Base-by-base conservation (phyloP, 169 alveolate species). In the Plasmodium blacklocki region DNA sequence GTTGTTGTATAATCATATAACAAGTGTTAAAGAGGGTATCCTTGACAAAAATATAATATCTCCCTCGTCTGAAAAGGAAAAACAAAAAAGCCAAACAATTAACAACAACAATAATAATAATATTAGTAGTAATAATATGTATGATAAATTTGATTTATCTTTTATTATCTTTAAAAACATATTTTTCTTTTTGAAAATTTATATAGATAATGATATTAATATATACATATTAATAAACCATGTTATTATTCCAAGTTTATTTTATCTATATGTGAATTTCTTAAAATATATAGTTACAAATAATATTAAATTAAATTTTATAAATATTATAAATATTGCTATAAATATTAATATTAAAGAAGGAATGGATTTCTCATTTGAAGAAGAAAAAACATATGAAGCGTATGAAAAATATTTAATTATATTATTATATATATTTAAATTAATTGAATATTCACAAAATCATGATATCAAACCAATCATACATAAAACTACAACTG, bases 211-310 rank as follows among this genome's bases (percentile, higher is more conserved):
- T 60, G 73, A 86, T 18, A 62, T 86, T 43, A 86, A 86, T 73
- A 58, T 72, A 52, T 86, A 86, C 70, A 86, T 86, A 56, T 62
- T 86, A 50, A 49, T 72, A 21, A 73, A 86, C 8, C 92, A 86
- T 64, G 73, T 86, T 59, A 32, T 86, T 63, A 32, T 60, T 21
- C 92, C 92, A 0, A 45, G 87, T 39, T 56, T 86, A 7, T 67
- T 72, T 18, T 86, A 71, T 32, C 21, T 86, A 29, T 86, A 59
- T 60, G 26, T 72, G 11, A 86, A 86, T 54, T 86, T 59, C 70
- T 23, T 86, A 45, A 58, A 73, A 1, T 71, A 49, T 26, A 26
- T 23, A 21, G 47, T 71, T 12, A 66, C 67, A n/a, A 52, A 9
- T 26, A 43, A 11, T 23, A 49, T 62, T 32, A n/a, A 86, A 86